Evolutionary conservation across 2,329 filamentous ascomycete genomes (phyloP).

Genomic region (Claviceps capensis): DNA sequence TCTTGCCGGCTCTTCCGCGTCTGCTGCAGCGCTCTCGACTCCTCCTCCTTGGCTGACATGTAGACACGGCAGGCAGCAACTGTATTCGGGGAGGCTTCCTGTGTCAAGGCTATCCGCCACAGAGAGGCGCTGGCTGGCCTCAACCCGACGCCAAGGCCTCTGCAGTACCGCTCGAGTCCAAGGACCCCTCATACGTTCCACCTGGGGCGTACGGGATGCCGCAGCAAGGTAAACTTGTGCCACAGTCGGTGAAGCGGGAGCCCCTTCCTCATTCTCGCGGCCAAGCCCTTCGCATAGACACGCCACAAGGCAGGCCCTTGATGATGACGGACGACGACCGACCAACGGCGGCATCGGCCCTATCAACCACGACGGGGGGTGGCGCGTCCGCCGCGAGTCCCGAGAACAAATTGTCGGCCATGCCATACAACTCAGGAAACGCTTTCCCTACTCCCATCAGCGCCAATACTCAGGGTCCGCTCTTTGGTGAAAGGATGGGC

Average conservation of each 20-base stretch:
- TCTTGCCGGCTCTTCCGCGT: neutral
- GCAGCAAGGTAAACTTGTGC: constrained; percentile 27
- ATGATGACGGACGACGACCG: constrained; percentile 43
- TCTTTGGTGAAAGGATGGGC: constrained; percentile 34
- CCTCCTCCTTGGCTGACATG: neutral
- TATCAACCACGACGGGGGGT: constrained; percentile 41
- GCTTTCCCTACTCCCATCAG: constrained; percentile 50
- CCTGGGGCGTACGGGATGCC: constrained; percentile 50
- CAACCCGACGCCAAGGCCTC: constrained; percentile 59
- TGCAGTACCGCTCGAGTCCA: constrained; percentile 68
- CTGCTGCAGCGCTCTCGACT: neutral
- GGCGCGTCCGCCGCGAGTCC: constrained; percentile 42
- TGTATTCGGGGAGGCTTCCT: constrained; percentile 81
- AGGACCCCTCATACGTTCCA: constrained; percentile 53
- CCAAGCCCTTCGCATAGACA: constrained; percentile 47
- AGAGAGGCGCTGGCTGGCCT: constrained; percentile 57
- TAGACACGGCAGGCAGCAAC: constrained; percentile 53
- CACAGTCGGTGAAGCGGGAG: constrained; percentile 36
- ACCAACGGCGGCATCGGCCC: constrained; percentile 42
- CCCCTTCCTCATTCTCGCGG: constrained; percentile 46
- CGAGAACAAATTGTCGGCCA: constrained; percentile 47
- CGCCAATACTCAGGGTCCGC: constrained; percentile 32
- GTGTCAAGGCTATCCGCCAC: constrained; percentile 81
- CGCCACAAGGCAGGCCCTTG: constrained; percentile 43
- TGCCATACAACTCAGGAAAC: constrained; percentile 40